Evolutionary conservation across 192 early-diverging fungal species (phyloP).

Genomic region (Backusella morwellensis): DNA sequence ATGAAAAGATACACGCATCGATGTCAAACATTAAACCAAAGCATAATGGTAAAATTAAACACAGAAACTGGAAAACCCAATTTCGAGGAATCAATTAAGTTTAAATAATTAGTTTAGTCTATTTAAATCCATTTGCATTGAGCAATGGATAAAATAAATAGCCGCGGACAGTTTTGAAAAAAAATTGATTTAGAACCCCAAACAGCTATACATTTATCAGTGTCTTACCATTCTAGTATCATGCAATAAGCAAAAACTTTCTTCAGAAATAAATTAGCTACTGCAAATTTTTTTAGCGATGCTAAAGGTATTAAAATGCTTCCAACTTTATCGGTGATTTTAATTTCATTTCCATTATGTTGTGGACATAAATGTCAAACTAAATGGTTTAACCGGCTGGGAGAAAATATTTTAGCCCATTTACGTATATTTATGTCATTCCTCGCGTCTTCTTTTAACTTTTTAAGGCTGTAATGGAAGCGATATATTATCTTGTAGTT

Average conservation of each 20-base stretch:
- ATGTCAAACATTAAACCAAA: neutral
- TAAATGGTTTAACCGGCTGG: neutral
- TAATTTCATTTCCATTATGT: no score
- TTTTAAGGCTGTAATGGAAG: neutral
- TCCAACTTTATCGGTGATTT: no score
- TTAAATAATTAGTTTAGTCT: neutral
- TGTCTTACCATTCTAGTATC: no score
- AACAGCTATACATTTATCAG: no score
- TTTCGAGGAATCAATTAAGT: neutral
- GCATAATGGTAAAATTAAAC: neutral
- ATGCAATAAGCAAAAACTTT: no score
- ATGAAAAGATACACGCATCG: no score
- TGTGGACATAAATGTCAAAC: no score
- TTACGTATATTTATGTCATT: neutral
- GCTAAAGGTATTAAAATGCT: no score
- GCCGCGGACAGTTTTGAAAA: neutral
- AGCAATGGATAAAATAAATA: neutral
- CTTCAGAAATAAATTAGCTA: no score
- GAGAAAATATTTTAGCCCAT: neutral
- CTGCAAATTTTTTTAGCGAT: no score
- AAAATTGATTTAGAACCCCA: no score
- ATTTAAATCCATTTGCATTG: neutral
- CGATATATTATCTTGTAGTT: neutral
- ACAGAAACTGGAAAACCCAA: neutral
- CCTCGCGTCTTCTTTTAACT: neutral